Evolutionary conservation across 2,329 filamentous ascomycete genomes (phyloP).

Genomic region (Aureobasidium sp.): DNA sequence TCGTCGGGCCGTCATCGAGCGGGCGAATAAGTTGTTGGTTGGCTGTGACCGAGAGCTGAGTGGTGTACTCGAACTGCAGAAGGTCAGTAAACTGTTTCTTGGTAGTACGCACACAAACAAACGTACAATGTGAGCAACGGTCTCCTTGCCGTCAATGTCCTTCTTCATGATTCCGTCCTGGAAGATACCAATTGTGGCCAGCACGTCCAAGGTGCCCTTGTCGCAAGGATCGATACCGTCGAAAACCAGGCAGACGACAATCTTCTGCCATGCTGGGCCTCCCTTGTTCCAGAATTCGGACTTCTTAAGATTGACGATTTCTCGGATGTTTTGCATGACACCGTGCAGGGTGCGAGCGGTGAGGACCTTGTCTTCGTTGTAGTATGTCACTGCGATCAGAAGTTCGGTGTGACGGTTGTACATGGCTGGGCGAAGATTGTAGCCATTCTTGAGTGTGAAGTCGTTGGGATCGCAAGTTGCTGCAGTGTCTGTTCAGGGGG

Average conservation of each 20-base stretch:
- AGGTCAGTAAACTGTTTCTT: background rate
- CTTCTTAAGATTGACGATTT: conserved; percentile 98
- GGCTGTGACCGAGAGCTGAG: conserved; percentile 92
- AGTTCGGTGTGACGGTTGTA: conserved; percentile 98
- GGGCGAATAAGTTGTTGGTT: conserved; percentile 95
- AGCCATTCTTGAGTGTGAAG: conserved; percentile 97
- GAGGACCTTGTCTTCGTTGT: conserved; percentile 96
- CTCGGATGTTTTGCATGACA: conserved; percentile 98
- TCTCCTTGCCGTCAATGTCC: conserved; percentile 95
- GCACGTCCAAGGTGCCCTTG: conserved; percentile 85
- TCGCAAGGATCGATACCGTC: conserved; percentile 97
- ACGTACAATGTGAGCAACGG: conserved; percentile 74
- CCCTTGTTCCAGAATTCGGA: conserved; percentile 99
- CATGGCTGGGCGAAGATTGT: conserved; percentile 95
- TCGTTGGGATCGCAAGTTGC: conserved; percentile 98
- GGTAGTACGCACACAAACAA: background rate
- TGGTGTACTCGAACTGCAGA: conserved; percentile 82
- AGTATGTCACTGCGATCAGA: conserved; percentile 96
- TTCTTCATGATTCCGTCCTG: conserved; percentile 99
- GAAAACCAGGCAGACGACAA: conserved; percentile 93
- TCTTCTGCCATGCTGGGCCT: conserved; percentile 98
- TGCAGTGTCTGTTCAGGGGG: conserved; percentile 59
- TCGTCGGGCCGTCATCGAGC: conserved; percentile 72
- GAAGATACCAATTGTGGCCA: conserved; percentile 92
- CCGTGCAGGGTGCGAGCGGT: conserved; percentile 88